These are phyloP conservation scores for Aspergillus spinulosporus DNA, from an alignment of 2,329 filamentous ascomycete genomes.

Conservation along the genomic window DNA sequence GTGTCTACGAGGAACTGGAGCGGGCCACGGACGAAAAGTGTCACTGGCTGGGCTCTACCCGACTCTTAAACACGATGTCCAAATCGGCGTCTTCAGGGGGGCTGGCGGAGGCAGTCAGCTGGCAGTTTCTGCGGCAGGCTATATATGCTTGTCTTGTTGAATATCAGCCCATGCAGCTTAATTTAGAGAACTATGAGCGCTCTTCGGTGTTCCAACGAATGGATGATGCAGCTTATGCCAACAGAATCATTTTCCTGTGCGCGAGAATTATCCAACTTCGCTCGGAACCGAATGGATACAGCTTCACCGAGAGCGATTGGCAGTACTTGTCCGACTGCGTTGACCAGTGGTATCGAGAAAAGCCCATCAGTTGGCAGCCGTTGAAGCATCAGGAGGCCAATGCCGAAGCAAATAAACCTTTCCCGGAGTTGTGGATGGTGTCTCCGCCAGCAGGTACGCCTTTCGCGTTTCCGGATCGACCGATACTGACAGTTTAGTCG, in stretches of 20 bases:
- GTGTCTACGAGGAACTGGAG: slow-evolving; percentile 51
- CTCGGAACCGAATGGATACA: slow-evolving; percentile 22
- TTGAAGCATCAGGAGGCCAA: slow-evolving; percentile 33
- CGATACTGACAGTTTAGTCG: slow-evolving; percentile 24
- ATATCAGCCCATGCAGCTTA: slow-evolving; percentile 39
- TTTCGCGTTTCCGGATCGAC: background rate
- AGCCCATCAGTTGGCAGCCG: slow-evolving; percentile 36
- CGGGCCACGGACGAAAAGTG: slow-evolving; percentile 35
- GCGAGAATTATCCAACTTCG: slow-evolving; percentile 39
- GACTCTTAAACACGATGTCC: slow-evolving; percentile 43
- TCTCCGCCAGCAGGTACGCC: slow-evolving; percentile 36
- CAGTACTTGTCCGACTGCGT: slow-evolving; percentile 28
- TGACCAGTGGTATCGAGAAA: slow-evolving; percentile 33
- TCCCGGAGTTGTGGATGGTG: slow-evolving; percentile 41
- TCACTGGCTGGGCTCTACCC: slow-evolving; percentile 42
- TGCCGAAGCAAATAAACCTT: slow-evolving; percentile 27
- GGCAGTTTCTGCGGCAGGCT: slow-evolving; percentile 46
- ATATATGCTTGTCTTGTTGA: slow-evolving; percentile 44
- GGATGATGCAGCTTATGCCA: slow-evolving; percentile 43
- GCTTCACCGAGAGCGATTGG: slow-evolving; percentile 28
- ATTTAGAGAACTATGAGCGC: slow-evolving; percentile 41
- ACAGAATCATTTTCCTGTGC: slow-evolving; percentile 42
- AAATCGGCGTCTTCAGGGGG: slow-evolving; percentile 43
- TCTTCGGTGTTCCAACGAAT: slow-evolving; percentile 40
- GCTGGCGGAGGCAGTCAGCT: slow-evolving; percentile 43